Percentiles rank a stretch among this genome's conserved stretches.
These are phyloP conservation scores for Pleurotus sapidus DNA, from an alignment of 768 basidiomycete species.

Conservation along the genomic window DNA sequence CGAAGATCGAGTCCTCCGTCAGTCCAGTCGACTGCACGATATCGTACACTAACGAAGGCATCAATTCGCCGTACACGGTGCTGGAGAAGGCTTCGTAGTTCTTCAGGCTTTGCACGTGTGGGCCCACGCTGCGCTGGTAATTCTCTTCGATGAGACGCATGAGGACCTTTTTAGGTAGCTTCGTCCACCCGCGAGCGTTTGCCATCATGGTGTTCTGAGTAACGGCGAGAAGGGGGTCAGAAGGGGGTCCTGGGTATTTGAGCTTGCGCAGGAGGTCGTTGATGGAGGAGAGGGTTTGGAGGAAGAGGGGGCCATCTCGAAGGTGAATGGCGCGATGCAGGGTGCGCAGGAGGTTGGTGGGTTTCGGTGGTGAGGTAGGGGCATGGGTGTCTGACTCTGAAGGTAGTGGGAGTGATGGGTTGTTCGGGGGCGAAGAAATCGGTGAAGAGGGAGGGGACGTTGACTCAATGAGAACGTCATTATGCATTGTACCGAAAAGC, in stretches of 20 bases:
- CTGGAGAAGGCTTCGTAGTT: conserved; percentile 83
- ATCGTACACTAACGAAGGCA: conserved; percentile 78
- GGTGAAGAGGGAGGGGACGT: conserved; percentile 32
- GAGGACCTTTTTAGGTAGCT: conserved; percentile 62
- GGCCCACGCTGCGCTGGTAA: conserved; percentile 92
- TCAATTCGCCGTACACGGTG: conserved; percentile 87
- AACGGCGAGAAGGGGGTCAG: conserved; percentile 49
- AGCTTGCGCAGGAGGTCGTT: conserved; percentile 59
- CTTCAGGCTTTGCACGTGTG: conserved; percentile 76
- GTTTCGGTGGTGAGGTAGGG: not conserved
- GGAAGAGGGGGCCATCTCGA: conserved; percentile 71
- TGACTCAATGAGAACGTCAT: conserved; percentile 38
- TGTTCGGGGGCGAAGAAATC: conserved; percentile 33
- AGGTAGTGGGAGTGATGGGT: conserved; percentile 23
- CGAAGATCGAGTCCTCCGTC: conserved; percentile 60
- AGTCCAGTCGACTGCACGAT: conserved; percentile 57
- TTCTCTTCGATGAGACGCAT: conserved; percentile 84
- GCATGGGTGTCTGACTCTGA: conserved; percentile 14
- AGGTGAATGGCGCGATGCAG: conserved; percentile 69
- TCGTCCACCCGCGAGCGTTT: conserved; percentile 46
- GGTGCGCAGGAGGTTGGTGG: conserved; percentile 46
- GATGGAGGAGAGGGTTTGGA: conserved; percentile 56
- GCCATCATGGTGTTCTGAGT: conserved; percentile 48
- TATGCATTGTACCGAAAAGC: conserved; percentile 67
- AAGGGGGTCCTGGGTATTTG: conserved; percentile 63